phyloP scores from a whole-genome alignment of 495 filamentous ascomycete genomes.

The Talaromyces trachyspermus region DNA sequence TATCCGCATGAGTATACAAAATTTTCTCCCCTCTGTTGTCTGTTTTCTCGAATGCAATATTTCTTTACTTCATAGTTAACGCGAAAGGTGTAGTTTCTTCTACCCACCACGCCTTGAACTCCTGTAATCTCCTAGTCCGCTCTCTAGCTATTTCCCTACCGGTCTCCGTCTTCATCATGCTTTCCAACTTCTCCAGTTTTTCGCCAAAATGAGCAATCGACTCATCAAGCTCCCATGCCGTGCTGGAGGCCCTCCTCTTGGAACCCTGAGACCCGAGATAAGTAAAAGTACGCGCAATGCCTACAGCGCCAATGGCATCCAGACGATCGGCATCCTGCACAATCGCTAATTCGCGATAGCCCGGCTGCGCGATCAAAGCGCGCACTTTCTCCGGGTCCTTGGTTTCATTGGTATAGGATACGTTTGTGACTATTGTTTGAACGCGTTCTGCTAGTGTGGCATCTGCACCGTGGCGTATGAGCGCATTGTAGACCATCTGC shows the following conservation, averaged over 20 bases:
- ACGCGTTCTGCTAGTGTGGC: slow-evolving; percentile 52
- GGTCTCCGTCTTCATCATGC: slow-evolving; percentile 76
- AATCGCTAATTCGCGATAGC: slow-evolving; percentile 66
- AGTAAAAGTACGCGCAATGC: slow-evolving; percentile 71
- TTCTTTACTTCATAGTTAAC: too few relatives aligned
- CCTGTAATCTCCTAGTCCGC: slow-evolving; percentile 54
- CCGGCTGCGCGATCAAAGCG: slow-evolving; percentile 38
- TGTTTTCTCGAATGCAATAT: too few relatives aligned
- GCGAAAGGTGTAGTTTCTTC: slow-evolving; percentile 46
- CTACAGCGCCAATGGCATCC: slow-evolving; percentile 82
- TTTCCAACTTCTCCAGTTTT: slow-evolving; percentile 64
- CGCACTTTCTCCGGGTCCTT: slow-evolving; percentile 47
- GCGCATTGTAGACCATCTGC: slow-evolving; percentile 48
- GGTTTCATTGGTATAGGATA: slow-evolving; percentile 71
- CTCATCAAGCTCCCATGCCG: slow-evolving; percentile 50
- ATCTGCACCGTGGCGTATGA: slow-evolving; percentile 49
- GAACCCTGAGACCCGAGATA: slow-evolving; percentile 57
- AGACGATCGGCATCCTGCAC: slow-evolving; percentile 89
- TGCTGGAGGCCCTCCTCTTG: slow-evolving; percentile 22
- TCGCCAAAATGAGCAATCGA: slow-evolving; percentile 71
- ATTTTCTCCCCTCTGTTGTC: too few relatives aligned
- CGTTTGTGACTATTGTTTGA: slow-evolving; percentile 60
- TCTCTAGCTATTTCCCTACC: slow-evolving; percentile 59
- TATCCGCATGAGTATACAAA: not conserved
- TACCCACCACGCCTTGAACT: slow-evolving; percentile 66